Evolutionary conservation across 2,329 filamentous ascomycete species (phyloP), one percentile per base, ranked within the genome.

Genomic region (Herpotrichia juniperi): DNA sequence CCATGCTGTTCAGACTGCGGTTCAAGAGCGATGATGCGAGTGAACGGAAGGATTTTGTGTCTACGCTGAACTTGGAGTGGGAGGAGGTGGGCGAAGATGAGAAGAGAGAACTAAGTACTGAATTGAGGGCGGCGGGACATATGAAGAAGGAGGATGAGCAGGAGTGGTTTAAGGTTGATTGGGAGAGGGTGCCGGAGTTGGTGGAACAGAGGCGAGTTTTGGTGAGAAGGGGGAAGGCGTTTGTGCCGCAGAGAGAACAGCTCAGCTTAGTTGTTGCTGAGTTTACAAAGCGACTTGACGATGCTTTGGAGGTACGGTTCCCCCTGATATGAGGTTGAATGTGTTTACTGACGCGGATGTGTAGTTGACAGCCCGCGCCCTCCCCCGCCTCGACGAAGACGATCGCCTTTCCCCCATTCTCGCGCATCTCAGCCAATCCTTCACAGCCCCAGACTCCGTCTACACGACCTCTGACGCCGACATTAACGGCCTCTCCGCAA

Each of bases 111-210:
- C 76, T 91, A 48, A 79, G 80, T 1, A 78, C 83, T 0, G 83
- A 89, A 52, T 74, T 96, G 46, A 76, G 81, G 0, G 83, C 84
- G 28, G 81, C 82, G 4, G 84, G 81, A 2, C 78, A 79, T 4
- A 63, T 81, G 42, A 78, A 76, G 59, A 78, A 72, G 53, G 74
- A 80, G 5, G 91, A 96, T 14, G 91, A 96, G 35, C 91, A 94
- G 64, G 86, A 80, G 22, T 99, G 91, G 88, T 96, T 96, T 81
- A 97, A 97, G 77, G 91, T 97, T 1, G 91, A 97, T 66, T 99
- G 93, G 92, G 89, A 92, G 70, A 85, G 87, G 28, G 94, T 99
- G 1, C 91, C 93, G 0, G 93, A 97, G 55, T 77, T 99, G 31
- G 87, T 99, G 0, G 93, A 97, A 74, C 77, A 83, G 43, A 82